Conservation (phyloP, 331 rosid species). For the Malus hybrid region DNA sequence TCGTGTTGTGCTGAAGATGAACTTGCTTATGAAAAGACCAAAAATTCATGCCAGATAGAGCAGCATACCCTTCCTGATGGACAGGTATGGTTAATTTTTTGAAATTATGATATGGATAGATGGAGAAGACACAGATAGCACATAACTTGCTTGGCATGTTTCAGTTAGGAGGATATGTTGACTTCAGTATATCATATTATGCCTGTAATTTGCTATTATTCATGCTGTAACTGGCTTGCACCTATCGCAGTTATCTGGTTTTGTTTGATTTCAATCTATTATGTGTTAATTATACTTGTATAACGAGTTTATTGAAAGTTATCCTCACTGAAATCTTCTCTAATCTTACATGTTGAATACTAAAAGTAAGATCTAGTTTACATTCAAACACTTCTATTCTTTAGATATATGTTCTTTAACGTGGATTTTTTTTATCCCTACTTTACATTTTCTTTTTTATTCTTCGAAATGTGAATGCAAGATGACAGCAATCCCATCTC, state of each 20-base stretch:
- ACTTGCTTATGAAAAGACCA: constrained; percentile 66
- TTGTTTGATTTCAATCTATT: neutral
- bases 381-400: neutral
- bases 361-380: neutral
- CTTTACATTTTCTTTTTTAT: neutral
- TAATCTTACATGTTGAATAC: neutral
- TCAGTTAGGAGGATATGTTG: neutral
- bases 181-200: neutral
- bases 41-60: constrained; percentile 55
- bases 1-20: constrained; percentile 95
- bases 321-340: neutral
- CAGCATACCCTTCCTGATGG: constrained; percentile 94
- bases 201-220: neutral
- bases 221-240: neutral
- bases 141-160: neutral
- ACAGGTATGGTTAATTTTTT: constrained; percentile 51
- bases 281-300: neutral
- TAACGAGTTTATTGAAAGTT: neutral
- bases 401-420: neutral
- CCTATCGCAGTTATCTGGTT: neutral
- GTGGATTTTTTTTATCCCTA: neutral
- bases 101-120: neutral
- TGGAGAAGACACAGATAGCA: neutral
- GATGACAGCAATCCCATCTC: neutral
- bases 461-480: neutral